Conservation (phyloP, 2,329 filamentous ascomycete genomes). For the Fusarium paranaense region DNA sequence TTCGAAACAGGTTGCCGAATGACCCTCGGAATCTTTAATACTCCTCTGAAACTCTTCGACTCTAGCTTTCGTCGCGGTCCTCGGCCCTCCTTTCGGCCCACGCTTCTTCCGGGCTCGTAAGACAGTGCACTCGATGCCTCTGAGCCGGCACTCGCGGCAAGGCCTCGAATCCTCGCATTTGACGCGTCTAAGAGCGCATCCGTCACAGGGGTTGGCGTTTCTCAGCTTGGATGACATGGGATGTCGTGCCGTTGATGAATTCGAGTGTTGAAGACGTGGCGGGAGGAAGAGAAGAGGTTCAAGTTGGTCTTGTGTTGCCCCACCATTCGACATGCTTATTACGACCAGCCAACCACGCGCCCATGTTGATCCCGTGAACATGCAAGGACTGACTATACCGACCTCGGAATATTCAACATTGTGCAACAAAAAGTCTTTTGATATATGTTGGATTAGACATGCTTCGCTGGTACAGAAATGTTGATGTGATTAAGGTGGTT, state of each 20-base stretch:
- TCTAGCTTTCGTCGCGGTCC: constrained; percentile 24
- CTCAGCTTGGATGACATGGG: constrained; percentile 25
- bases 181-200: constrained; percentile 30
- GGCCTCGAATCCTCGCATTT: constrained; percentile 34
- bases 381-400: not conserved
- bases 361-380: not conserved
- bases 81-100: constrained; percentile 30
- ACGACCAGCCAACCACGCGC: not conserved
- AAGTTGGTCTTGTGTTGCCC: constrained; percentile 27
- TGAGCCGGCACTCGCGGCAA: constrained; percentile 28
- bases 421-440: not conserved
- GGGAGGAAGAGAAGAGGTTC: constrained; percentile 1
- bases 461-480: not conserved
- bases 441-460: not conserved
- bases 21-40: constrained; percentile 12
- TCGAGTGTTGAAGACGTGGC: not conserved
- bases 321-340: constrained; percentile 4
- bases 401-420: not conserved
- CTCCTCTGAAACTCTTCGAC: constrained; percentile 30
- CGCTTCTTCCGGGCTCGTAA: constrained; percentile 28
- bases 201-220: constrained; percentile 34
- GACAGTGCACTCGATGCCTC: constrained; percentile 30
- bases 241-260: not conserved
- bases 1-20: not conserved
- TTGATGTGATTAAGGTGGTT: not conserved